phyloP scores from a whole-genome alignment of 2,329 filamentous ascomycete genomes.

The Diplodia corticola region DNA sequence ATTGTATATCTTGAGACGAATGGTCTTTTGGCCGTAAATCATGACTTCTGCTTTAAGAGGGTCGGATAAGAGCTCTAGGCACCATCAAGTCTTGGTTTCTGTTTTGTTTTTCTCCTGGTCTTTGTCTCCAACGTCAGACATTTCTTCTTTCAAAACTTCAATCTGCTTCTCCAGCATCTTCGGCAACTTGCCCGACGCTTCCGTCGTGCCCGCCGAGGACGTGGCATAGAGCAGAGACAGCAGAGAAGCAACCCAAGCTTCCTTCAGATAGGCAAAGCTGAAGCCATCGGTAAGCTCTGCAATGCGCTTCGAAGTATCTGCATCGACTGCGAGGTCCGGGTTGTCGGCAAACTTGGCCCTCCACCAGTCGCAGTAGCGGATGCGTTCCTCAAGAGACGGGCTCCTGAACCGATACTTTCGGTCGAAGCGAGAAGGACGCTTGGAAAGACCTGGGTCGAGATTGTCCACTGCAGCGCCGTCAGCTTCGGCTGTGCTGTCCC shows the following conservation, averaged over 20 bases:
- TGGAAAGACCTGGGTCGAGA: conserved; percentile 63
- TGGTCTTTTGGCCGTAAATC: neutral
- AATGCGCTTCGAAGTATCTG: conserved; percentile 31
- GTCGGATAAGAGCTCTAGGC: no score
- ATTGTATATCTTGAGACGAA: neutral
- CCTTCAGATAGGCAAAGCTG: conserved; percentile 50
- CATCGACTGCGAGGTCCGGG: neutral
- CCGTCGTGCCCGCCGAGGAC: conserved; percentile 33
- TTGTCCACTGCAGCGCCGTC: conserved; percentile 26
- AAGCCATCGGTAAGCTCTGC: conserved; percentile 47
- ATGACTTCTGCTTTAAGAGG: conserved; percentile 19
- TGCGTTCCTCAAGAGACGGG: conserved; percentile 41
- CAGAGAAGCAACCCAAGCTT: conserved; percentile 45
- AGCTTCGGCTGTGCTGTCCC: conserved; percentile 28
- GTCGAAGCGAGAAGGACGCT: conserved; percentile 50
- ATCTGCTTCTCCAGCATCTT: conserved; percentile 11
- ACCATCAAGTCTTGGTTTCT: neutral
- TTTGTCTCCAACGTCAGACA: neutral
- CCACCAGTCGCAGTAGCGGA: conserved; percentile 49
- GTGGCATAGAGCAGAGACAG: conserved; percentile 37
- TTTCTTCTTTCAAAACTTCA: neutral
- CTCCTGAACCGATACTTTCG: conserved; percentile 49
- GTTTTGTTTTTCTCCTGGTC: neutral
- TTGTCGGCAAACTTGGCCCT: conserved; percentile 42
- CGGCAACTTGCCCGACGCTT: conserved; percentile 22